Percentiles rank a stretch among this genome's conserved stretches.
Evolutionary conservation across 2,329 filamentous ascomycete species (phyloP).

Genomic region (Amesomyces nigricolor): DNA sequence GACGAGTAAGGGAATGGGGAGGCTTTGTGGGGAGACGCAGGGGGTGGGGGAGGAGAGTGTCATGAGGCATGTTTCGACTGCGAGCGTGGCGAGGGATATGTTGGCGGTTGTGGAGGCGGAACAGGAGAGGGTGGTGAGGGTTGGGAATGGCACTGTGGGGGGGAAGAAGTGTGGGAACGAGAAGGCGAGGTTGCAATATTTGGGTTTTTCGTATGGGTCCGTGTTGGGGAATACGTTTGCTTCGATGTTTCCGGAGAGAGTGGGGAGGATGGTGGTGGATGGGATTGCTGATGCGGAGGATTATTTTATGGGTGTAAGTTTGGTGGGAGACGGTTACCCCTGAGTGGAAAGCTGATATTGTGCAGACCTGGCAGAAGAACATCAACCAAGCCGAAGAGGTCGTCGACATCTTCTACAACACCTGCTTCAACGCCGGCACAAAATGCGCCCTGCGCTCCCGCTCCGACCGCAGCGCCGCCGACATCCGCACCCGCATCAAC

Average conservation of each 20-base stretch:
- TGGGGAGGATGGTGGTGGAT: slow-evolving; percentile 38
- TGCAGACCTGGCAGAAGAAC: not conserved
- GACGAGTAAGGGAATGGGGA: not conserved
- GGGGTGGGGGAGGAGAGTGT: not conserved
- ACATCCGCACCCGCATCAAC: slow-evolving; percentile 8
- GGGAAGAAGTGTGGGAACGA: not conserved
- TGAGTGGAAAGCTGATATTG: not conserved
- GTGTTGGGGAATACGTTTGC: slow-evolving; percentile 38
- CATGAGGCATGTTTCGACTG: slow-evolving; percentile 20
- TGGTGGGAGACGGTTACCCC: not conserved
- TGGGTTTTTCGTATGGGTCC: slow-evolving; percentile 45
- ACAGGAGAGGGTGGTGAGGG: slow-evolving; percentile 9
- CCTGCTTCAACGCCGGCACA: slow-evolving; percentile 12
- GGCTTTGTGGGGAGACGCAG: not conserved
- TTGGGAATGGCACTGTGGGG: not conserved
- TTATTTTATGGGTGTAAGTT: slow-evolving; percentile 24
- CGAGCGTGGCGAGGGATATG: slow-evolving; percentile 25
- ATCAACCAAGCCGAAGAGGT: slow-evolving; percentile 6
- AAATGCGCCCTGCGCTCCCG: slow-evolving; percentile 6
- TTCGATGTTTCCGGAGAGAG: slow-evolving; percentile 35
- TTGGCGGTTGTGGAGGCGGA: slow-evolving; percentile 21
- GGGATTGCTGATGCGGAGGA: slow-evolving; percentile 40
- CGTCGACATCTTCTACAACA: slow-evolving; percentile 12
- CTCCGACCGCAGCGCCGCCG: slow-evolving; percentile 1
- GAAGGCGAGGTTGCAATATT: slow-evolving; percentile 34